phyloP scores from a whole-genome alignment of 768 basidiomycete genomes.

The Tulasnella sp. region DNA sequence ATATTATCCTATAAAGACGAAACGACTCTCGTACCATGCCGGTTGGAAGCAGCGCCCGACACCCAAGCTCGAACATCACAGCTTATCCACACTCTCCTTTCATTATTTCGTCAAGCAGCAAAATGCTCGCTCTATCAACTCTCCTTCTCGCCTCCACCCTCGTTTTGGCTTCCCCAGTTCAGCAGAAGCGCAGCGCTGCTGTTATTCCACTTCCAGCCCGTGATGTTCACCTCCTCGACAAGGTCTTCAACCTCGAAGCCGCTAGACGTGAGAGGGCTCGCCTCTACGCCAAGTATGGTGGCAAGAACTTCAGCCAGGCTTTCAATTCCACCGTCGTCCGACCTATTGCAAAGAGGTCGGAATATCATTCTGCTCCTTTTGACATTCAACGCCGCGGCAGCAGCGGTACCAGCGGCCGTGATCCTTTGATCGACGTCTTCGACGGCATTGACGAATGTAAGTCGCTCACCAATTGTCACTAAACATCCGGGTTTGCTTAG shows the following conservation, averaged over 20 bases:
- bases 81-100: background rate
- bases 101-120: background rate
- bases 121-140: background rate
- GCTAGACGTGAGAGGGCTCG: background rate
- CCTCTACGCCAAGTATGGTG: background rate
- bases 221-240: background rate
- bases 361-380: background rate
- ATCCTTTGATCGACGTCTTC: background rate
- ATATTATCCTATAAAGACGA: background rate
- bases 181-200: background rate
- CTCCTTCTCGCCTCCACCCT: background rate
- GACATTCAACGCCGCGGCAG: slow-evolving; percentile 11
- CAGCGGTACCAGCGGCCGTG: background rate
- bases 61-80: background rate
- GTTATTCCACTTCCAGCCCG: background rate
- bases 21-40: background rate
- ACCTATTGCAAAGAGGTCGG: background rate
- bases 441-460: slow-evolving; percentile 10
- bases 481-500: background rate
- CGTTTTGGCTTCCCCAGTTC: background rate
- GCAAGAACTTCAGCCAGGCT: background rate
- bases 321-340: background rate
- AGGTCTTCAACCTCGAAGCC: slow-evolving; percentile 1
- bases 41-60: background rate
- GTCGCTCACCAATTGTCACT: background rate